Evolutionary conservation across 345 rosid species (phyloP).

Genomic region (Kandelia obovata): DNA sequence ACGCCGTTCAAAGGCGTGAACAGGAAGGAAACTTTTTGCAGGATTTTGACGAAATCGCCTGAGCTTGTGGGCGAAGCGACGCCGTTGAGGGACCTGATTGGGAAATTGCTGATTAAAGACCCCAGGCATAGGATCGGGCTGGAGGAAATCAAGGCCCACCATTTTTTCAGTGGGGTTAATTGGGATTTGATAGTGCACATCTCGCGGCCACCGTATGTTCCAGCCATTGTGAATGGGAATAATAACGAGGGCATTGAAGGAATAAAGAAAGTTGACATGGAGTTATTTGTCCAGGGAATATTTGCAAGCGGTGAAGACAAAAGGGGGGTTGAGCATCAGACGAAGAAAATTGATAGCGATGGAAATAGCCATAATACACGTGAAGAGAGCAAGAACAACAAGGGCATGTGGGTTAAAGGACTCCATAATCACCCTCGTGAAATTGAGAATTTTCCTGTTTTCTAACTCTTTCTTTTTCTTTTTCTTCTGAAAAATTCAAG

Average conservation of each 20-base stretch:
- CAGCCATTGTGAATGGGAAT: conserved; percentile 22
- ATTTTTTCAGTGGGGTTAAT: conserved; percentile 51
- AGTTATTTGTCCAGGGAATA: conserved; percentile 54
- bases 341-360: not conserved
- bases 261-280: conserved; percentile 46
- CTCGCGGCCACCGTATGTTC: conserved; percentile 70
- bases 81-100: conserved; percentile 60
- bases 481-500: not conserved
- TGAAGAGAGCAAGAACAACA: not conserved
- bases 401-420: conserved; percentile 18
- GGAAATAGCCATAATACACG: not conserved
- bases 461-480: conserved; percentile 15
- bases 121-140: conserved; percentile 53
- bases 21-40: conserved; percentile 67
- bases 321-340: not conserved
- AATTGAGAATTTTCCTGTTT: conserved; percentile 29
- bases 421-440: conserved; percentile 13
- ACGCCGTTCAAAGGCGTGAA: conserved; percentile 74
- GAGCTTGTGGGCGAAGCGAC: conserved; percentile 68
- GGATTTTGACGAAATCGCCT: conserved; percentile 50
- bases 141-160: conserved; percentile 65
- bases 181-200: conserved; percentile 55
- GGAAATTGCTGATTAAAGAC: conserved; percentile 59
- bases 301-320: conserved; percentile 19
- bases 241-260: conserved; percentile 19